Conservation (phyloP, 2,329 filamentous ascomycete genomes). For the Penicillium sclerotiorum region DNA sequence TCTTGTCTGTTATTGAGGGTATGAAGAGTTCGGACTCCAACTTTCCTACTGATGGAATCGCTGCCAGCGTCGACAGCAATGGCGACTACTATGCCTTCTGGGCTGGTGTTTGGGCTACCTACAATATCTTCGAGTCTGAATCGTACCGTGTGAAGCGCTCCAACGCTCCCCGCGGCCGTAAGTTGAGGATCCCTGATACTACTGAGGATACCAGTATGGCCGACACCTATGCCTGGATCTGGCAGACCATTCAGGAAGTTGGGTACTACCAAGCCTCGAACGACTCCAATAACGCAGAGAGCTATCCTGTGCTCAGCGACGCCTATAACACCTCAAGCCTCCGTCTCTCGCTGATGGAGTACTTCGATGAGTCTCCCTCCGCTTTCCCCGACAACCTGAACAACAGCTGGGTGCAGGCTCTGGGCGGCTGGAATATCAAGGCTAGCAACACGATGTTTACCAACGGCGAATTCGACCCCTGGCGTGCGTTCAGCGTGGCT, state of each 20-base stretch:
- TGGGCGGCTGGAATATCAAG: constrained; percentile 1
- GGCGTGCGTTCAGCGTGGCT: not conserved
- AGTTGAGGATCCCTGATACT: not conserved
- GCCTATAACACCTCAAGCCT: not conserved
- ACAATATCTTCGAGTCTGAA: not conserved
- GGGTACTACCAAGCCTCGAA: constrained; percentile 2
- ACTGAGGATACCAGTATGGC: not conserved
- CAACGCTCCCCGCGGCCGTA: not conserved
- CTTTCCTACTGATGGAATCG: not conserved
- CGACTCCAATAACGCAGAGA: not conserved
- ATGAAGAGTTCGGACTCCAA: not conserved
- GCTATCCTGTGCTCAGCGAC: not conserved
- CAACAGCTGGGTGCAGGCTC: not conserved
- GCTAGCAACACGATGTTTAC: constrained; percentile 4
- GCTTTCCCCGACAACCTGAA: not conserved
- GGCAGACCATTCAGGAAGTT: not conserved
- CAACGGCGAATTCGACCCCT: constrained; percentile 2
- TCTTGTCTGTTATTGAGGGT: not conserved
- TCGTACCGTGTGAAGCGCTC: not conserved
- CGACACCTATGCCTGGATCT: not conserved
- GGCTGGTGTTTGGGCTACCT: not conserved
- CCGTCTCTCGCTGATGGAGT: not conserved
- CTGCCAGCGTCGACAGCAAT: not conserved
- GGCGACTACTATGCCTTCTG: constrained; percentile 1
- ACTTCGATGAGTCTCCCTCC: not conserved